These are phyloP conservation scores for Gremmenia infestans DNA, from an alignment of 2,329 filamentous ascomycete genomes.

Conservation along the genomic window DNA sequence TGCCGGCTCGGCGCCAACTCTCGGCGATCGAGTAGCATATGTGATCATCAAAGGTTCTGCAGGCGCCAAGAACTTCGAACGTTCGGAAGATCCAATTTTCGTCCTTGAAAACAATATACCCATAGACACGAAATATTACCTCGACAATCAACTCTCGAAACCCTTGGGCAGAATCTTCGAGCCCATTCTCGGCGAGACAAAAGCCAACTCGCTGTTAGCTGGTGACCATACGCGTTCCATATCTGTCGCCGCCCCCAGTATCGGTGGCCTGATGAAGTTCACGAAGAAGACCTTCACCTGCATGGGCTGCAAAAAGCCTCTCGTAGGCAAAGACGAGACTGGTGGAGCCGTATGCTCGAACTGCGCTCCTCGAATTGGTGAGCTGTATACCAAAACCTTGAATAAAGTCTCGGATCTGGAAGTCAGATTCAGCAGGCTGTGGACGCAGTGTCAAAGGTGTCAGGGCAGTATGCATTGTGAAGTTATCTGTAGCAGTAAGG, in stretches of 20 bases:
- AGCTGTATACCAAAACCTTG: conserved; percentile 89
- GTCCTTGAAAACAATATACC: conserved; percentile 97
- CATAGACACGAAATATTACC: conserved; percentile 97
- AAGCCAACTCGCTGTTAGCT: conserved; percentile 77
- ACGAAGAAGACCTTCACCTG: conserved; percentile 96
- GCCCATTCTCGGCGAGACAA: conserved; percentile 91
- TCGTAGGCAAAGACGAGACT: conserved; percentile 72
- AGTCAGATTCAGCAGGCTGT: conserved; percentile 84
- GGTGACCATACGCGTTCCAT: conserved; percentile 95
- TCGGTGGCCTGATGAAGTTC: conserved; percentile 97
- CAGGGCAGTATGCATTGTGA: conserved; percentile 98
- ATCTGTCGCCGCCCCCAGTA: conserved; percentile 81
- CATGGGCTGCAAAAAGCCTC: conserved; percentile 98
- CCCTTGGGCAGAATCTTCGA: conserved; percentile 94
- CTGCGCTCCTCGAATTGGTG: conserved; percentile 78
- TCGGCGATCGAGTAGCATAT: conserved; percentile 96
- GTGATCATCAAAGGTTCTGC: conserved; percentile 92
- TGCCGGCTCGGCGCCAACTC: conserved; percentile 82
- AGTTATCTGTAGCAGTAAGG: conserved; percentile 92
- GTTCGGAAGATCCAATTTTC: conserved; percentile 94
- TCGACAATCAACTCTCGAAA: conserved; percentile 97
- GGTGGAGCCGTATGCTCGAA: conserved; percentile 83
- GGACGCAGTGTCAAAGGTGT: conserved; percentile 97
- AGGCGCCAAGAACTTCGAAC: conserved; percentile 92
- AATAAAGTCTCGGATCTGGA: conserved; percentile 88